Base-by-base conservation (phyloP, 495 filamentous ascomycete genomes). In the Evernia prunastri region DNA sequence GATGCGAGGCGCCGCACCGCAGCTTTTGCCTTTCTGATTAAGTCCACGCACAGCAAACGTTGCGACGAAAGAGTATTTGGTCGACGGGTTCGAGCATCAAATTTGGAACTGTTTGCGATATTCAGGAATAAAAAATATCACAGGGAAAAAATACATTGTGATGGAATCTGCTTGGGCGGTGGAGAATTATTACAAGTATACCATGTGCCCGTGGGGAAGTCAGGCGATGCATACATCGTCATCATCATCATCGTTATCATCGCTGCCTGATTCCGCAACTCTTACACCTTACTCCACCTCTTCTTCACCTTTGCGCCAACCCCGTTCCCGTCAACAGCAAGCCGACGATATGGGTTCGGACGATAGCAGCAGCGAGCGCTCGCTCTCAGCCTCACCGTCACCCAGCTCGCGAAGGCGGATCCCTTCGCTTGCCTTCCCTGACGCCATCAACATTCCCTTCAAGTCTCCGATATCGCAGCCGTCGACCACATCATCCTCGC, bases 361-460 rank as follows among this genome's bases (percentile, higher is more conserved):
- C 61, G 43, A 60, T 57, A 57, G 57, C 58, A 61, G 56, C 67
- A 68, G 60, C 68, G 60, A 65, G 29, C 35, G 58, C 23, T 64
- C 69, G 45, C 59, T 65, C 18, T 68, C 63, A 12, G 23, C 66
- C 13, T 68, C 66, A 33, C 62, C 61, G 27, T 66, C 51, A 11
- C 51, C 51, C 0, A 54, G n/a, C 11, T 31, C 68, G 23, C 53
- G 60, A 37, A 59, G 53, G 15, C 60, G 56, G 11, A 59, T 59
- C 33, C 65, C 67, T 20, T 66, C 67, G 7, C 66, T 63, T 35
- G 63, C 68, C 58, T 69, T 71, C 47, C 57, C 67, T 23, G 59
- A 59, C 40, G 66, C 69, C n/a, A 69, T 67, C 61, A 60, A 58
- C 42, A 66, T 66, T 49, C 63, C 67, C 7, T 63, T 65, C 65